Evolutionary conservation across 78 protist species (phyloP).

Genomic region (Isochrysis galbana): DNA sequence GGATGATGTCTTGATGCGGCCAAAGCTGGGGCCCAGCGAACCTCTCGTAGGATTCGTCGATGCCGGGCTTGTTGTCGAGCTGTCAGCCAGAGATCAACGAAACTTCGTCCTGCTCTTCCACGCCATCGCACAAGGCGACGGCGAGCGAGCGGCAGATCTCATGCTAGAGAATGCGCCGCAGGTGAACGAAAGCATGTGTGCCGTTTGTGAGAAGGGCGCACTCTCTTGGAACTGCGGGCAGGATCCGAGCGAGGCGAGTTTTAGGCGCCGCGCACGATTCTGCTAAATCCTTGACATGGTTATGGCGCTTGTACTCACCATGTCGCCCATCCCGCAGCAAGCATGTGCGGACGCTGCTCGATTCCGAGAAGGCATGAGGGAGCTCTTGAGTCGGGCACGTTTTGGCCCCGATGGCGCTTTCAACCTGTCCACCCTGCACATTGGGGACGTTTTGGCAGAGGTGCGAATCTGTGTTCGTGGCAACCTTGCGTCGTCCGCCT

Average conservation of each 20-base stretch:
- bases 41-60: not conserved
- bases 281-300: no score
- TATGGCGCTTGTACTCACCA: not conserved
- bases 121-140: constrained; percentile 52
- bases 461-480: no score
- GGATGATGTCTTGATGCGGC: not conserved
- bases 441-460: not conserved
- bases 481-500: no score
- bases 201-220: no score
- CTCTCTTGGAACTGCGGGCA: not conserved
- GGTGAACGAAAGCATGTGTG: no score
- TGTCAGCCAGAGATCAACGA: not conserved
- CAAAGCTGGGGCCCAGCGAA: not conserved
- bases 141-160: constrained; percentile 18
- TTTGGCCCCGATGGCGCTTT: not conserved
- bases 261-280: no score
- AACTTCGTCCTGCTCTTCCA: constrained; percentile 43
- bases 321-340: not conserved
- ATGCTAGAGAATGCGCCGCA: no score
- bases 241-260: not conserved
- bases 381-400: not conserved
- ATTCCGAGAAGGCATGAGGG: not conserved
- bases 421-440: not conserved
- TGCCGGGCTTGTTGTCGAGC: constrained; percentile 47
- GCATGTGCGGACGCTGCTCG: not conserved